phyloP scores from a whole-genome alignment of 306 rosid species.

The Chamaecrista fasciculata region DNA sequence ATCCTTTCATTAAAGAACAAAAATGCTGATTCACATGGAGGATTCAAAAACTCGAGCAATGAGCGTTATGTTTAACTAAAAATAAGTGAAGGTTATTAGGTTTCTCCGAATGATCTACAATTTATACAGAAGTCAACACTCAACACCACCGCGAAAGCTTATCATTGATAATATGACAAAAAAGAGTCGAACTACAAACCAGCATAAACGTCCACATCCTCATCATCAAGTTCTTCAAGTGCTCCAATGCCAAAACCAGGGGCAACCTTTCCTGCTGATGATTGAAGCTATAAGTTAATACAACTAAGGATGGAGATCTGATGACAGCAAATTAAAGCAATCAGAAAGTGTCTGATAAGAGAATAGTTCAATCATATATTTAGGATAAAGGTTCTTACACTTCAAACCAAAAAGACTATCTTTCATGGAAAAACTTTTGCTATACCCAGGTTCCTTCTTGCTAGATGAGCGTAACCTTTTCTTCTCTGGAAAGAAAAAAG shows the following conservation, averaged over 20 bases:
- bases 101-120: conserved; percentile 26
- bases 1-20: conserved; percentile 6
- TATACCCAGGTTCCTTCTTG: conserved; percentile 42
- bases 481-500: conserved; percentile 45
- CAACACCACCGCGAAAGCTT: not conserved
- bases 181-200: conserved; percentile 53
- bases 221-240: conserved; percentile 88
- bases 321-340: conserved; percentile 28
- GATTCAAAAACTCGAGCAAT: not conserved
- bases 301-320: conserved; percentile 27
- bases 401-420: conserved; percentile 72
- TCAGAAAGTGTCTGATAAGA: conserved; percentile 25
- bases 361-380: conserved; percentile 18
- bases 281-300: conserved; percentile 33
- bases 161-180: conserved; percentile 9
- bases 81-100: not conserved
- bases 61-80: not conserved
- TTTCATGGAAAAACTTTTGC: conserved; percentile 45
- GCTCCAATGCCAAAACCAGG: conserved; percentile 99
- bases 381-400: conserved; percentile 59
- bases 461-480: conserved; percentile 65
- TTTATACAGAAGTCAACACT: conserved; percentile 3
- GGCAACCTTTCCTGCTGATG: conserved; percentile 86
- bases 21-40: not conserved
- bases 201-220: conserved; percentile 94